Base-by-base conservation (phyloP, 2,329 filamentous ascomycete species). In the Microascus cirrosus region DNA sequence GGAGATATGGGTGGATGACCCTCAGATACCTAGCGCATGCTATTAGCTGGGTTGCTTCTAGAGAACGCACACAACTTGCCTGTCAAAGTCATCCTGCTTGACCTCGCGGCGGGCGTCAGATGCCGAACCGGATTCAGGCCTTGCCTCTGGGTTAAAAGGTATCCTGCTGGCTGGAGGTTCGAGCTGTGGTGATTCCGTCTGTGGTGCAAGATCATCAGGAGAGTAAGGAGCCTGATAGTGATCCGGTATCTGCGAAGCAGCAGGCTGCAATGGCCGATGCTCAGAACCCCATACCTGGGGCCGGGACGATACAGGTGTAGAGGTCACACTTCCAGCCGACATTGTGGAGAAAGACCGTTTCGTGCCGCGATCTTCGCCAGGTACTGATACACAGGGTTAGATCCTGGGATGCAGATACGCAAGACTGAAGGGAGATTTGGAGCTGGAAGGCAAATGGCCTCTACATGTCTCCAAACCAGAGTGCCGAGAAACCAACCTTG, bases 1-100 rank as follows among this genome's bases (percentile, higher is more conserved):
- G 86, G 59, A 88, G 84, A 3, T 81, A 80, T 15, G 83, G 82
- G 63, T 90, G 86, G 22, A 90, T 80, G 15, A 80, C 72, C 4
- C 75, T 75, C 57, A 87, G 78, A 63, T 89, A 90, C 61, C 81
- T 85, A 36, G 59, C 58, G 58, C 28, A 34, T 51, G 13, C 13
- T 54, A 35, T 42, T 32, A 34, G 56, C 51, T 20, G 18, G n/a
- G 20, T 6, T 13, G 20, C 24, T 11, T 20, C 22, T 22, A 6
- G 35, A 12, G 3, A 25, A 50, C 42, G 10, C 48, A 12, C 6
- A 24, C 15, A 10, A 65, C 75, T 64, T 63, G 78, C 77, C 74
- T 74, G 53, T 75, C 70, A 55, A 79, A 76, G 3, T 72, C 70
- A 28, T 67, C 69, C 32, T 79, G 77, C 20, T 79, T 74, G 15